Percentiles rank a stretch among this genome's conserved stretches.
phyloP scores from a whole-genome alignment of 1,284 basidiomycete species.

The Apiotrichum montevideense region DNA sequence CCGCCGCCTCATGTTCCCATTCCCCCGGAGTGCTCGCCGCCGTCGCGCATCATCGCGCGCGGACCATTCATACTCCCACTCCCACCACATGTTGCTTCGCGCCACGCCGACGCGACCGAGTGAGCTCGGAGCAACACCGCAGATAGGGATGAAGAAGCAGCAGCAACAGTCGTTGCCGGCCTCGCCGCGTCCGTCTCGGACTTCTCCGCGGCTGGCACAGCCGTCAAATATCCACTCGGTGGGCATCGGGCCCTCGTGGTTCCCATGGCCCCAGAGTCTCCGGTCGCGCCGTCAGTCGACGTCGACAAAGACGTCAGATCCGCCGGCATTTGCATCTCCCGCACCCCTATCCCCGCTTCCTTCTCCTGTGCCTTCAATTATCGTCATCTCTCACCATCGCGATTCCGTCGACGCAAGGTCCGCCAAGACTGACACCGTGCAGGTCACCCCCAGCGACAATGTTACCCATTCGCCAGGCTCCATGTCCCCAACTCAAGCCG shows the following conservation, averaged over 20 bases:
- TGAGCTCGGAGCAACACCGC: neutral
- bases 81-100: too few relatives aligned
- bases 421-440: constrained; percentile 1
- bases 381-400: neutral
- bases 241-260: neutral
- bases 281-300: neutral
- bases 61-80: neutral
- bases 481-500: neutral
- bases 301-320: neutral
- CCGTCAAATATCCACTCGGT: neutral
- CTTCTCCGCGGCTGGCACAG: neutral
- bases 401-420: neutral
- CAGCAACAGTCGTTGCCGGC: neutral
- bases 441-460: neutral
- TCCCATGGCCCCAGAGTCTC: constrained; percentile 1
- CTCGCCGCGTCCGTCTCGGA: constrained; percentile 1
- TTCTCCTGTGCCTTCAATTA: neutral
- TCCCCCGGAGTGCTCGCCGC: neutral
- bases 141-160: neutral
- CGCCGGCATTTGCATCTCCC: too few relatives aligned
- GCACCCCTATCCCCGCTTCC: neutral
- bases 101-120: too few relatives aligned
- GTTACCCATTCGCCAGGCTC: neutral
- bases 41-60: neutral
- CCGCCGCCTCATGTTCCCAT: neutral